Evolutionary conservation across 441 rosid genomes (phyloP), one percentile per base, ranked within the genome.

Genomic region (Corymbia calophylla): DNA sequence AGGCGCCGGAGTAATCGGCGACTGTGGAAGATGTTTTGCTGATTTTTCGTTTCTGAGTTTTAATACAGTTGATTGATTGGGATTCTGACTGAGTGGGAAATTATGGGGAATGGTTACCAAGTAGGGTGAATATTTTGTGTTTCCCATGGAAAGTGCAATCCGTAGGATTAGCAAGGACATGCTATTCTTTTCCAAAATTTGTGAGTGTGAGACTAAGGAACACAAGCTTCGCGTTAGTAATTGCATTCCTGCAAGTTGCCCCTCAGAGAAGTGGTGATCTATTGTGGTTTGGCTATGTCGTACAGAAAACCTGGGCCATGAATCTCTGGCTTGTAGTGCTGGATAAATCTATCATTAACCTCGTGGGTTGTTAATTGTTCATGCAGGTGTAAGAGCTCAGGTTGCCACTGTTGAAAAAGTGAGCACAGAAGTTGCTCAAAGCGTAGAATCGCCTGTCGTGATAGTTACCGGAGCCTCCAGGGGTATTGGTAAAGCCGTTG

Each of bases 381-480:
- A 31, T 53, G 49, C 90, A 95, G 98, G 92, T 91, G 92, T 93
- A 86, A 94, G 92, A 93, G 96, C 97, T 92, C 97, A 95, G 90
- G 94, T 94, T 89, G 94, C 95, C 12, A 93, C 96, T 53, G 89
- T 88, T 87, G 97, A 93, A 91, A 92, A 93, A 91, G 88, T 92
- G 49, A 93, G 92, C 66, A 82, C 88, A 2, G 95, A 91, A 89
- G 91, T 92, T 64, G 93, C 89, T 64, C 91, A 89, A 86, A 93
- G 91, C 68, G 94, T 94, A 88, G 98, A 97, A 91, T 92, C 97
- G n/a, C 99, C 98, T 0, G 99, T 96, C 7, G 99, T 93, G 21
- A 90, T 98, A 48, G 96, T 98, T 55, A 97, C 99, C 2, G 99
- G 99, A 92, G 99, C 99, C 56, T 98, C 99, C 55, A 95, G 99